Evolutionary conservation across 257 asterid genomes (phyloP).

Genomic region (Jacaranda mimosifolia): DNA sequence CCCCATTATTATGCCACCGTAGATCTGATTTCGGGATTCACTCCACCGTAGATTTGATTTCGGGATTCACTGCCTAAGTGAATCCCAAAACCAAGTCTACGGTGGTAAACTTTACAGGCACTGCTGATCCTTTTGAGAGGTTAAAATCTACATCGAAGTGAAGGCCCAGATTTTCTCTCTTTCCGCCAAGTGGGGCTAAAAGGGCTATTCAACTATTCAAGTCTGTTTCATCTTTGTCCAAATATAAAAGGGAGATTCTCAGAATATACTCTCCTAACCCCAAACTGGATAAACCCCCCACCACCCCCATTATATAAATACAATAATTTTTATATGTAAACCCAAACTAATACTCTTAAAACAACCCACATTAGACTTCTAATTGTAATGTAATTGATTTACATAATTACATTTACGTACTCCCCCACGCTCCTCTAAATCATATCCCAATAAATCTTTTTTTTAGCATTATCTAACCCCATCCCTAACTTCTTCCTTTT

Average conservation of each 20-base stretch:
- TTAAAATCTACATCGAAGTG: too few species aligned
- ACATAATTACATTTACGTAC: not conserved
- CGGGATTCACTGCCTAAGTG: too few species aligned
- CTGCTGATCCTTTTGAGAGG: too few species aligned
- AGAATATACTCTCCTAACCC: not conserved
- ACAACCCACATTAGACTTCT: not conserved
- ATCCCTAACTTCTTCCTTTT: not conserved
- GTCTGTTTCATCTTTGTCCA: not conserved
- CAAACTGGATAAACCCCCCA: not conserved
- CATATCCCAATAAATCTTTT: too few species aligned
- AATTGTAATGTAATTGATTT: not conserved
- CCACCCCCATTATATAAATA: not conserved
- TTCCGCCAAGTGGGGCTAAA: not conserved
- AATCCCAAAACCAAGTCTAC: not conserved
- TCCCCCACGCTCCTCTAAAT: not conserved
- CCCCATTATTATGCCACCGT: too few species aligned
- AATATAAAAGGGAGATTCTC: not conserved
- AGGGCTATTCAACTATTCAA: not conserved
- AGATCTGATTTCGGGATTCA: too few species aligned
- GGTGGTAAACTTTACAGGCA: too few species aligned
- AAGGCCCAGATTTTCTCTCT: too few species aligned
- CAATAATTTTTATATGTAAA: too few species aligned
- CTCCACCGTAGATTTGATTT: too few species aligned
- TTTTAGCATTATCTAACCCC: slow-evolving; percentile 26
- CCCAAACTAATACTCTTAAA: too few species aligned